These are phyloP conservation scores for Colletotrichum tanaceti DNA, from an alignment of 2,329 filamentous ascomycete species.

Conservation along the genomic window DNA sequence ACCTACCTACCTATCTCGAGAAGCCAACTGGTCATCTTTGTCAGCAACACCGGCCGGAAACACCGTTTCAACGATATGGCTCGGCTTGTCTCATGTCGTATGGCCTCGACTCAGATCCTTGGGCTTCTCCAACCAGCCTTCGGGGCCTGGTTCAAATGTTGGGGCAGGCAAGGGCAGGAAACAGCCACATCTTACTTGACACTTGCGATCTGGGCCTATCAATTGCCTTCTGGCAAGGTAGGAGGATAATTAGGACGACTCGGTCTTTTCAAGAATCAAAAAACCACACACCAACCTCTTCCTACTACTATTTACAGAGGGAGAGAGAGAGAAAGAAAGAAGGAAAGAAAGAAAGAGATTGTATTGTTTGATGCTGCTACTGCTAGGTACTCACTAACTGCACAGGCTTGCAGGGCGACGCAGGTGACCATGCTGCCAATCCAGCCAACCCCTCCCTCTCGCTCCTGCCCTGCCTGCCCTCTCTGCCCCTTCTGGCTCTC, in stretches of 20 bases:
- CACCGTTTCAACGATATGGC: slow-evolving; percentile 23
- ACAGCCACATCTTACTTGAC: neutral
- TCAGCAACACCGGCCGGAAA: neutral
- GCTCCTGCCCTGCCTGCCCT: slow-evolving; percentile 9
- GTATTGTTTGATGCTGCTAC: neutral
- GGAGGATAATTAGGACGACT: slow-evolving; percentile 3
- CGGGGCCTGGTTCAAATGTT: slow-evolving; percentile 10
- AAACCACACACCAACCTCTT: no score
- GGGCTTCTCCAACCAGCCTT: slow-evolving; percentile 1
- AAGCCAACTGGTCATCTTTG: neutral
- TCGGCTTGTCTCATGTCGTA: slow-evolving; percentile 35
- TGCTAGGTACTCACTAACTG: slow-evolving; percentile 16
- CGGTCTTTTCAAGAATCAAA: neutral
- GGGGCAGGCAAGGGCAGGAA: slow-evolving; percentile 17
- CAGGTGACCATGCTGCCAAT: slow-evolving; percentile 36
- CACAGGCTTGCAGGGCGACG: slow-evolving; percentile 27
- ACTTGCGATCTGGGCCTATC: neutral
- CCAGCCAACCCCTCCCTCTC: slow-evolving; percentile 23
- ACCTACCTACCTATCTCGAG: neutral
- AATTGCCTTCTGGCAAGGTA: neutral
- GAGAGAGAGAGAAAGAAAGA: no score
- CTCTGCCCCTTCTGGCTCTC: slow-evolving; percentile 16
- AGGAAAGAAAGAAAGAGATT: no score
- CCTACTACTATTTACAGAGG: no score
- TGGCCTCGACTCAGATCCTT: slow-evolving; percentile 2